These are phyloP conservation scores for Paraconiothyrium brasiliense DNA, from an alignment of 2,329 filamentous ascomycete species.

Conservation along the genomic window DNA sequence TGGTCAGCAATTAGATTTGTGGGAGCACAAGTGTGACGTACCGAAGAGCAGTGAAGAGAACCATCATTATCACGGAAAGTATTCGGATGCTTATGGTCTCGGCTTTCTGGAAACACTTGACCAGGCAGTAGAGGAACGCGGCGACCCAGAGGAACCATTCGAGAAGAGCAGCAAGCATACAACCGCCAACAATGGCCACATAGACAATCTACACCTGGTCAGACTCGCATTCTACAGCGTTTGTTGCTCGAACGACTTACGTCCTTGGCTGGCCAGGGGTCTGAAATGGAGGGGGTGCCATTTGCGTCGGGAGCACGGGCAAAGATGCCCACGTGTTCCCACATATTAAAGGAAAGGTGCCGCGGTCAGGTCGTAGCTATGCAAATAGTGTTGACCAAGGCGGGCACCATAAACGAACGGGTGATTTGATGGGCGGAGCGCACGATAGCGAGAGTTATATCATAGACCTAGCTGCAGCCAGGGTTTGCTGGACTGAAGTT, in stretches of 20 bases:
- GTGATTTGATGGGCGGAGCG: constrained; percentile 9
- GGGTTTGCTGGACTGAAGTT: neutral
- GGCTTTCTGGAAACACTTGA: constrained; percentile 88
- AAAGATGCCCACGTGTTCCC: constrained; percentile 35
- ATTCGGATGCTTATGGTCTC: constrained; percentile 85
- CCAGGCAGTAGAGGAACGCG: constrained; percentile 91
- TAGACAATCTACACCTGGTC: constrained; percentile 75
- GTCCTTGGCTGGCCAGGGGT: constrained; percentile 52
- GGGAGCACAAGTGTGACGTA: constrained; percentile 52
- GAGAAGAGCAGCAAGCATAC: constrained; percentile 85
- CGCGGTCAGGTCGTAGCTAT: constrained; percentile 21
- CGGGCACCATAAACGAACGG: constrained; percentile 9
- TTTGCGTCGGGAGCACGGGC: constrained; percentile 38
- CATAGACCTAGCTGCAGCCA: constrained; percentile 14
- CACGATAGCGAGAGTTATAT: constrained; percentile 22
- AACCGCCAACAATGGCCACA: constrained; percentile 77
- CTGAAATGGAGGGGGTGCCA: constrained; percentile 44
- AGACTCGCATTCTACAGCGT: constrained; percentile 17
- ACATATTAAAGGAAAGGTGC: constrained; percentile 38
- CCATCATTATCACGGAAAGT: constrained; percentile 77
- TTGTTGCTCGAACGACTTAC: constrained; percentile 39
- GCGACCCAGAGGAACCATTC: constrained; percentile 96
- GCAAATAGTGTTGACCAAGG: constrained; percentile 24
- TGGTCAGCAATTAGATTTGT: constrained; percentile 27
- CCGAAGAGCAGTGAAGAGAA: constrained; percentile 79